Base-by-base conservation (phyloP, 2,329 filamentous ascomycete species). In the Hansfordia pulvinata region DNA sequence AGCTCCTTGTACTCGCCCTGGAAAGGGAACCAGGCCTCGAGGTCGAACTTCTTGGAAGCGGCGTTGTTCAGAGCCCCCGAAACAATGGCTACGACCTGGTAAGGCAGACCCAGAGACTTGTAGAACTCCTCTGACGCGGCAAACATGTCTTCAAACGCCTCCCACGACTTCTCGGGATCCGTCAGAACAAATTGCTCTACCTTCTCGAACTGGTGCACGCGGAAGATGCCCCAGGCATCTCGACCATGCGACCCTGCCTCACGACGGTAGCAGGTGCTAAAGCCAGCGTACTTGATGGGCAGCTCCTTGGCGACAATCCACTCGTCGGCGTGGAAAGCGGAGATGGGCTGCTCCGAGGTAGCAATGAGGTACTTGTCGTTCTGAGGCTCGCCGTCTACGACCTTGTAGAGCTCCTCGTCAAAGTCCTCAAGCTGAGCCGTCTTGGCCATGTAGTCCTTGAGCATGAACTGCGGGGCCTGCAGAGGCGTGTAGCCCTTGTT, bases 1-100 rank as follows among this genome's bases (percentile, higher is more conserved):
- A 98, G 71, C 60, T 96, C 90, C 60, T 96, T 96, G 69, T 96
- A 98, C 56, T 96, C 90, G 43, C 80, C 80, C 54, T 96, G 86
- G 64, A 81, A 92, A 10, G 84, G 85, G 54, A 93, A 93, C 83
- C 85, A 93, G 3, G 90, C 88, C 53, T 98, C 90, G 13, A 98
- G 67, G 47, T 98, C 90, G 50, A 78, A 86, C 58, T 98, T 98
- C 68, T 93, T 94, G 16, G 83, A 64, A 4, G 77, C 77, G 2
- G 80, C 80, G 42, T 86, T 92, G 59, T 93, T 93, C 44, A 98
- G 60, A 1, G 90, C 90, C 4, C 88, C 88, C n/a, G 84, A 93
- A 31, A 96, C 90, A 37, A 98, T 98, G 28, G 79, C 76, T 8
- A 96, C 82, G 12, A 98, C 74, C 37, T 82, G 83, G 58, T 94